Conservation (phyloP, 108 stramenopile genomes). For the Nitzschia inconspicua region DNA sequence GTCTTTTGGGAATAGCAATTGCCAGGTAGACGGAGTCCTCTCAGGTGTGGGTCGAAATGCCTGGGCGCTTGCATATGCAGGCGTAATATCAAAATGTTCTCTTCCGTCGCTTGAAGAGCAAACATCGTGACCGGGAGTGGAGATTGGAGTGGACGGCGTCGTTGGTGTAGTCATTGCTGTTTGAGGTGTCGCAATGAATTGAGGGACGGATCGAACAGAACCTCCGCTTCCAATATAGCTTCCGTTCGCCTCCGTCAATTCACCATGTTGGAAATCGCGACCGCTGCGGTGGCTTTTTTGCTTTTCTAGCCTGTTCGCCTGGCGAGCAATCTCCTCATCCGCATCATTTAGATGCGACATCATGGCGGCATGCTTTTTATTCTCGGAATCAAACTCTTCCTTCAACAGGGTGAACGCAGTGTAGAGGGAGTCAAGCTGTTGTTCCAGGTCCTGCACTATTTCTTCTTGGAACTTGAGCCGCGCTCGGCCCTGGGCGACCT, state of each 20-base stretch:
- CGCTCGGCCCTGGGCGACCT: constrained; percentile 49
- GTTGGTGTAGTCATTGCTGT: not conserved
- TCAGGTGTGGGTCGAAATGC: not conserved
- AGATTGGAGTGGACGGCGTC: constrained; percentile 1
- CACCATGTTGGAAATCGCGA: not conserved
- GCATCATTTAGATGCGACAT: constrained; percentile 30
- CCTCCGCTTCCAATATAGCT: not conserved
- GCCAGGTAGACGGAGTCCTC: constrained; percentile 24
- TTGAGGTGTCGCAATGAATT: not conserved
- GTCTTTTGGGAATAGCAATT: constrained; percentile 18
- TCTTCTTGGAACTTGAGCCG: constrained; percentile 59
- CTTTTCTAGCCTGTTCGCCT: constrained; percentile 17
- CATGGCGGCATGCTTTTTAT: constrained; percentile 5
- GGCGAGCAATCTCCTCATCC: constrained; percentile 40
- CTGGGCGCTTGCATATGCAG: not conserved
- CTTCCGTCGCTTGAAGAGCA: not conserved
- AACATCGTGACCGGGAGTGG: not conserved
- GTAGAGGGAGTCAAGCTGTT: constrained; percentile 66
- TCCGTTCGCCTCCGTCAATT: not conserved
- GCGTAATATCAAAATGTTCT: not conserved
- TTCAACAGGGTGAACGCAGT: constrained; percentile 61
- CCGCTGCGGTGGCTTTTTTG: not conserved
- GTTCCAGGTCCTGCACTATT: constrained; percentile 64
- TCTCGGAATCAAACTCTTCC: constrained; percentile 36
- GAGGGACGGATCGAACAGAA: no score